phyloP scores from a whole-genome alignment of 345 rosid genomes.

The Aurinia saxatilis region DNA sequence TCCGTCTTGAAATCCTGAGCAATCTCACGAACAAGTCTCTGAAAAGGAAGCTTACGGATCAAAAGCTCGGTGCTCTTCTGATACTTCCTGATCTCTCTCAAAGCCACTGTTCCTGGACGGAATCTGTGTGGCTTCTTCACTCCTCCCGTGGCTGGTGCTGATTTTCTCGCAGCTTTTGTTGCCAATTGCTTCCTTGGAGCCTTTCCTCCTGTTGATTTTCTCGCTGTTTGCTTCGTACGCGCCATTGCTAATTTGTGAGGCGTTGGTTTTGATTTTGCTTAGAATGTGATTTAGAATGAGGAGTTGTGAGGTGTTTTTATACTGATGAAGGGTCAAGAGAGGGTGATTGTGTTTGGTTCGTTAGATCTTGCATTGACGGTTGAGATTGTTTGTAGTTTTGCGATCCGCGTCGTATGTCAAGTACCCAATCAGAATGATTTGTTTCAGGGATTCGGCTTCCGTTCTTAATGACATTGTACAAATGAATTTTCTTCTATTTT shows the following conservation, averaged over 20 bases:
- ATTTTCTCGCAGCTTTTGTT: constrained; percentile 55
- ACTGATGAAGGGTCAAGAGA: too few species aligned
- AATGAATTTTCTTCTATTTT: too few species aligned
- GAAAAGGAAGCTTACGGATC: constrained; percentile 53
- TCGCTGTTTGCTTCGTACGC: constrained; percentile 57
- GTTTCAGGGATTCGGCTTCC: too few species aligned
- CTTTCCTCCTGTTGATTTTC: constrained; percentile 60
- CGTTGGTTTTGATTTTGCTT: too few species aligned
- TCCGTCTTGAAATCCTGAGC: constrained; percentile 64
- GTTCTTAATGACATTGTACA: too few species aligned
- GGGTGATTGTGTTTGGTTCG: too few species aligned
- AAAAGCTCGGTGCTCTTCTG: constrained; percentile 62
- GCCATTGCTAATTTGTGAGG: constrained; percentile 34
- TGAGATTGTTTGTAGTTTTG: too few species aligned
- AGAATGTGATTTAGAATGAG: too few species aligned
- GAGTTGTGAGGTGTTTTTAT: too few species aligned
- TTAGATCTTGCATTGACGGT: too few species aligned
- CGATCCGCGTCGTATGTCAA: too few species aligned
- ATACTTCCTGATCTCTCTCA: constrained; percentile 52
- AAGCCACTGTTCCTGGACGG: constrained; percentile 57
- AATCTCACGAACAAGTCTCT: constrained; percentile 52
- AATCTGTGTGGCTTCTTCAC: constrained; percentile 69
- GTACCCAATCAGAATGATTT: too few species aligned
- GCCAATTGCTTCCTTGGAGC: constrained; percentile 63
- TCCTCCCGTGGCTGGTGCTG: constrained; percentile 63